A percentile compares a stretch with the other conserved stretches of the same genome.
Evolutionary conservation across 176 grass and related monocot genomes (phyloP).

Genomic region (Oryza brachyantha): DNA sequence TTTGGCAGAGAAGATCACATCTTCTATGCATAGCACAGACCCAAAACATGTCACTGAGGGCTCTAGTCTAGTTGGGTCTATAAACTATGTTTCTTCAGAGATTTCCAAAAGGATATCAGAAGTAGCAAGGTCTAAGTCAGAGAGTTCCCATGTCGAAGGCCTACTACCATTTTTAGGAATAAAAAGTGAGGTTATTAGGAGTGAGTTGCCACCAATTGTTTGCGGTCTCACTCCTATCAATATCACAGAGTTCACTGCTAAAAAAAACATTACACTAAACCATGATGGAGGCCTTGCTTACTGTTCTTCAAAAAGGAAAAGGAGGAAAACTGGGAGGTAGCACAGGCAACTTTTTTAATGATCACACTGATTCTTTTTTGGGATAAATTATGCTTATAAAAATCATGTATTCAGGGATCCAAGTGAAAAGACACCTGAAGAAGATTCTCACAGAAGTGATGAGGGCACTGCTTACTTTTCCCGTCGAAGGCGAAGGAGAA

Average conservation of each 20-base stretch:
- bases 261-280: not conserved
- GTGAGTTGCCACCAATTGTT: not conserved
- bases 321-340: conserved; percentile 65
- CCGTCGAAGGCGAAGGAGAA: conserved; percentile 55
- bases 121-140: not conserved
- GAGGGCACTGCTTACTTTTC: conserved; percentile 26
- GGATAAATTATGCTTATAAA: conserved; percentile 18
- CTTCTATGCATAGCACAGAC: not conserved
- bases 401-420: conserved; percentile 52
- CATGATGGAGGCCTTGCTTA: conserved; percentile 11
- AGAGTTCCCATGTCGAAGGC: conserved; percentile 9
- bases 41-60: not conserved
- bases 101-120: conserved; percentile 5
- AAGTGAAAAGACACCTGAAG: conserved; percentile 50
- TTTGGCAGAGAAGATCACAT: not conserved
- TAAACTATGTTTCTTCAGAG: not conserved
- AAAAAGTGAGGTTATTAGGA: conserved; percentile 35
- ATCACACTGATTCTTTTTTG: not conserved
- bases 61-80: not conserved
- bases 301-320: conserved; percentile 39
- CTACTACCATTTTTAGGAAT: conserved; percentile 22
- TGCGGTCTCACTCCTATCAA: conserved; percentile 9
- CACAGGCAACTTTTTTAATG: conserved; percentile 23
- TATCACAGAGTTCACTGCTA: conserved; percentile 5
- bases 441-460: conserved; percentile 46